Evolutionary conservation across 352 stramenopile species (phyloP), one percentile per base, ranked within the genome.

Genomic region (Pilasporangium apinafurcum): DNA sequence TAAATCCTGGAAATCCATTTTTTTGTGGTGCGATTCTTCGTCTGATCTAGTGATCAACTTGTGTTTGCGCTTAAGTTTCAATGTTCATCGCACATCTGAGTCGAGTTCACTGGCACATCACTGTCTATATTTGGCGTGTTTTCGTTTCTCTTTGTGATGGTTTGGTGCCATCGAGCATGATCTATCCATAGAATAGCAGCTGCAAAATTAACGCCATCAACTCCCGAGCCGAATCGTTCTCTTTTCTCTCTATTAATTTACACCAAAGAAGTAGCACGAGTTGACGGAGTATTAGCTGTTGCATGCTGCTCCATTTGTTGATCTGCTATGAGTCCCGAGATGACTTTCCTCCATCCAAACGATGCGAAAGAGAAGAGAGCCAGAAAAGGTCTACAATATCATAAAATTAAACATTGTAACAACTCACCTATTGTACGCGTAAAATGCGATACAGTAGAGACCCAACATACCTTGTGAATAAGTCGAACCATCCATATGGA

Each of bases 1-100:
- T 47, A 91, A 51, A 51, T 86, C 65, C 37, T 88, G 58, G 40
- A 86, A 77, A 48, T 86, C 62, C 78, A 91, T 87, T 12, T 36
- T 8, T 27, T 1, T 37, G 27, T 26, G 3, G 38, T 44, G 28
- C 18, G n/a, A n/a, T n/a, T n/a, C n/a, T n/a, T n/a, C n/a, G n/a
- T n/a, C n/a, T n/a, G n/a, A n/a, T n/a, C n/a, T n/a, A n/a, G n/a
- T n/a, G n/a, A n/a, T n/a, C n/a, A n/a, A n/a, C n/a, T n/a, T n/a
- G n/a, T n/a, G n/a, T n/a, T n/a, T n/a, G n/a, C n/a, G n/a, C n/a
- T n/a, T n/a, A n/a, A n/a, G n/a, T n/a, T n/a, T n/a, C n/a, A n/a
- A n/a, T n/a, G n/a, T n/a, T n/a, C n/a, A n/a, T n/a, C n/a, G n/a
- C n/a, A n/a, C n/a, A n/a, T n/a, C n/a, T n/a, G n/a, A n/a, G n/a